phyloP scores from a whole-genome alignment of 257 asterid genomes.

The Cordia subcordata region DNA sequence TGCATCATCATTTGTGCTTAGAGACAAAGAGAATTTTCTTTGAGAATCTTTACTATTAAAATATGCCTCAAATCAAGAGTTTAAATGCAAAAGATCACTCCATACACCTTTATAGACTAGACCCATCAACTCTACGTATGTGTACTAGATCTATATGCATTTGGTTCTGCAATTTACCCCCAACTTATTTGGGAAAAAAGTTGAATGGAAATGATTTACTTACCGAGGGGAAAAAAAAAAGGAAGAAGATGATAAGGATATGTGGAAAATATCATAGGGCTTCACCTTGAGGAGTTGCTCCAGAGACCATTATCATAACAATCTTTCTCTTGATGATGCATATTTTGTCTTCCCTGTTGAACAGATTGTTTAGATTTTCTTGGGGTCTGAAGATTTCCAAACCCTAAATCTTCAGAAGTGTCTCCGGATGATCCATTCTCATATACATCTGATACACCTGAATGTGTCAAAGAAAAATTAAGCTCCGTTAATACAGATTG shows the following conservation, averaged over 20 bases:
- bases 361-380: slow-evolving; percentile 41
- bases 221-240: too few species aligned
- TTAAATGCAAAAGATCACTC: too few species aligned
- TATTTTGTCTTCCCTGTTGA: slow-evolving; percentile 32
- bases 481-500: too few species aligned
- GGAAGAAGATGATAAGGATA: too few species aligned
- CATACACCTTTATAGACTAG: too few species aligned
- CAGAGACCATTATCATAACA: slow-evolving; percentile 34
- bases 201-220: too few species aligned
- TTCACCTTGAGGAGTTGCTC: slow-evolving; percentile 80
- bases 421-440: slow-evolving; percentile 87
- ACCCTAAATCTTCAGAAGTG: slow-evolving; percentile 63
- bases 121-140: too few species aligned
- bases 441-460: slow-evolving; percentile 58
- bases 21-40: background rate
- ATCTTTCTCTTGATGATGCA: slow-evolving; percentile 36
- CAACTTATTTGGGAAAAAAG: too few species aligned
- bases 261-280: background rate
- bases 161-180: too few species aligned
- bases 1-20: too few species aligned
- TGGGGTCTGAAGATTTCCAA: slow-evolving; percentile 56
- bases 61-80: too few species aligned
- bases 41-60: background rate
- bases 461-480: slow-evolving; percentile 2
- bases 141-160: too few species aligned